Percentiles rank a stretch among this genome's conserved stretches.
Conservation (phyloP, 495 filamentous ascomycete species). For the Podospora bellae-mahoneyi region DNA sequence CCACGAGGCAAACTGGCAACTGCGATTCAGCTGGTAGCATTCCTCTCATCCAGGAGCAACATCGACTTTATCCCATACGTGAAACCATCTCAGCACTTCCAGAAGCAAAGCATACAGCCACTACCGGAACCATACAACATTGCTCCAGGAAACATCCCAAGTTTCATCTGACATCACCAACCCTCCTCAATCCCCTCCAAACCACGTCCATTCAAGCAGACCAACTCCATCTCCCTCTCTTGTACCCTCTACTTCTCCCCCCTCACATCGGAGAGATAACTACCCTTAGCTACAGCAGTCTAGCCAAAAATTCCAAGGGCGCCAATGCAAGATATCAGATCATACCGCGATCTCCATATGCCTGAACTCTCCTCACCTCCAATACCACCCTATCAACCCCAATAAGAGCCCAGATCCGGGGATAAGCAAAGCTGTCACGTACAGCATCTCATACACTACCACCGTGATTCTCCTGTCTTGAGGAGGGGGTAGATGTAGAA, state of each 20-base stretch:
- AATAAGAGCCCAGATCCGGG: not conserved
- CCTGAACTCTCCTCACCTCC: not conserved
- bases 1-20: not conserved
- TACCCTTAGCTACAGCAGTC: not conserved
- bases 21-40: not conserved
- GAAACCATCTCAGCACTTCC: not conserved
- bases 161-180: not conserved
- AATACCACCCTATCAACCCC: not conserved
- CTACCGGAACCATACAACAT: not conserved
- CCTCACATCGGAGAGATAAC: not conserved
- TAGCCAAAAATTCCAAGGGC: not conserved
- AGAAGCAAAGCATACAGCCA: not conserved
- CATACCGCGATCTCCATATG: not conserved
- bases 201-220: not conserved
- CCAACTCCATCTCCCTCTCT: not conserved
- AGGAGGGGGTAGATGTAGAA: not conserved
- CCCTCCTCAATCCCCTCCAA: not conserved
- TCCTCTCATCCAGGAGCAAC: not conserved
- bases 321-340: not conserved
- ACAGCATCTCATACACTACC: not conserved
- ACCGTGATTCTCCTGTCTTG: not conserved
- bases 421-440: not conserved
- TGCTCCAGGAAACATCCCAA: not conserved
- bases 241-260: not conserved
- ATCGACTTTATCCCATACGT: not conserved